Conservation (phyloP, 2,329 filamentous ascomycete species). For the Ustulina deusta region DNA sequence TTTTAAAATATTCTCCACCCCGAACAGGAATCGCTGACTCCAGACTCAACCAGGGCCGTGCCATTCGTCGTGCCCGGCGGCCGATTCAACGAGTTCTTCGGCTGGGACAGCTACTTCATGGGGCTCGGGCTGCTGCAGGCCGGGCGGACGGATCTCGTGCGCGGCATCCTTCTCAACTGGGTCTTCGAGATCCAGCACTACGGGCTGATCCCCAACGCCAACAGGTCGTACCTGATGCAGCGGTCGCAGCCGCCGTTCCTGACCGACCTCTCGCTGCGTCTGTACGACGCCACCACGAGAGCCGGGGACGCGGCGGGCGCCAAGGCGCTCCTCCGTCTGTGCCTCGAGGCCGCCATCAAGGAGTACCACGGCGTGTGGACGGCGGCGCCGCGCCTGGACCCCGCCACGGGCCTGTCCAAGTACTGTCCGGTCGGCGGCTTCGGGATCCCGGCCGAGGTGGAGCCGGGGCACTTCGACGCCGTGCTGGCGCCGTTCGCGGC, state of each 20-base stretch:
- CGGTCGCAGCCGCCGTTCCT: constrained; percentile 30
- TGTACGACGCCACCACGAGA: constrained; percentile 7
- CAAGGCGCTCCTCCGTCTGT: constrained; percentile 5
- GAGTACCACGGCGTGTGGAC: constrained; percentile 26
- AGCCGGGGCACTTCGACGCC: constrained; percentile 25
- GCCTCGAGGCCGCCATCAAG: constrained; percentile 24
- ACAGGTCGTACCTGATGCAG: constrained; percentile 23
- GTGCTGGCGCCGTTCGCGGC: constrained; percentile 17
- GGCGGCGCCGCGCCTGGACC: constrained; percentile 13
- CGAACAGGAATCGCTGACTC: neutral
- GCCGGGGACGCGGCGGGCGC: neutral
- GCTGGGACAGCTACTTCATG: constrained; percentile 33
- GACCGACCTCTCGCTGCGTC: constrained; percentile 10
- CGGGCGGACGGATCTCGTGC: constrained; percentile 15
- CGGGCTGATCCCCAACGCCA: constrained; percentile 27
- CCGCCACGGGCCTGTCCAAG: constrained; percentile 18
- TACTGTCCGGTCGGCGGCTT: constrained; percentile 16
- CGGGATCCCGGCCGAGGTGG: constrained; percentile 25
- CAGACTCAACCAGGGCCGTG: neutral
- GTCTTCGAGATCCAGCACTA: constrained; percentile 30
- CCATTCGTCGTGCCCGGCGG: constrained; percentile 28
- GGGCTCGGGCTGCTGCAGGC: constrained; percentile 17
- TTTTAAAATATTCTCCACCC: neutral
- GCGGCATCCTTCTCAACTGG: constrained; percentile 23
- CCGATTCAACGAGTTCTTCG: constrained; percentile 32